Percentiles rank a stretch among this genome's conserved stretches.
Conservation (phyloP, 2,329 filamentous ascomycete genomes). For the Colletotrichum brevisporum region DNA sequence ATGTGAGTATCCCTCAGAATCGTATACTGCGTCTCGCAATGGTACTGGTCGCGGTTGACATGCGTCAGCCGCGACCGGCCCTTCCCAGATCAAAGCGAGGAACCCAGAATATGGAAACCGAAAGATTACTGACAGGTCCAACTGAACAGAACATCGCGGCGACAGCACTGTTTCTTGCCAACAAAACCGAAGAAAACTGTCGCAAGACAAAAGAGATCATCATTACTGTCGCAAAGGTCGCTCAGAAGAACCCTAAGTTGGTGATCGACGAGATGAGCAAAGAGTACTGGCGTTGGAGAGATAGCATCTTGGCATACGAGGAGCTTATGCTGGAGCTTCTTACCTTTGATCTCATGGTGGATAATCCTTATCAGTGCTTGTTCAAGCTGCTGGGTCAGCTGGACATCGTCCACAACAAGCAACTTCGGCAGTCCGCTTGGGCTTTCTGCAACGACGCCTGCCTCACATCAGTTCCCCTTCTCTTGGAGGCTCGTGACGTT, state of each 20-base stretch:
- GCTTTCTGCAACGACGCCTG: slow-evolving; percentile 93
- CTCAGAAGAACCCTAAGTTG: slow-evolving; percentile 92
- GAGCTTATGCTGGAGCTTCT: slow-evolving; percentile 92
- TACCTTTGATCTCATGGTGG: slow-evolving; percentile 93
- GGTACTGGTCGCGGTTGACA: slow-evolving; percentile 20
- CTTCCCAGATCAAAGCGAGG: slow-evolving; percentile 39
- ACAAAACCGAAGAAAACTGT: slow-evolving; percentile 97
- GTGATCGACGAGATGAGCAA: slow-evolving; percentile 97
- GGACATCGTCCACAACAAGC: slow-evolving; percentile 82
- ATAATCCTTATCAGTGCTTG: slow-evolving; percentile 88
- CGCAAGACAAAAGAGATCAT: slow-evolving; percentile 96
- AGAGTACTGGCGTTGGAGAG: slow-evolving; percentile 98
- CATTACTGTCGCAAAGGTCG: slow-evolving; percentile 92
- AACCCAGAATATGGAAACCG: slow-evolving; percentile 23
- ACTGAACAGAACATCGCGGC: slow-evolving; percentile 81
- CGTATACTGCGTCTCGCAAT: background rate
- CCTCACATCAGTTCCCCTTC: slow-evolving; percentile 85
- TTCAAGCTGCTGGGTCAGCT: slow-evolving; percentile 85
- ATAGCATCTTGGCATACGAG: slow-evolving; percentile 92
- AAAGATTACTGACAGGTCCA: slow-evolving; percentile 34
- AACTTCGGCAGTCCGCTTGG: slow-evolving; percentile 89
- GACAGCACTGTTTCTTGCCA: slow-evolving; percentile 91
- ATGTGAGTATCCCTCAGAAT: slow-evolving; percentile 68
- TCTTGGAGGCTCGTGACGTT: slow-evolving; percentile 84
- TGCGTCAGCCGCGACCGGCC: slow-evolving; percentile 30